Percentiles rank a stretch among this genome's conserved stretches.
Conservation (phyloP, 192 early-diverging fungal genomes). For the Coemansia asiatica region DNA sequence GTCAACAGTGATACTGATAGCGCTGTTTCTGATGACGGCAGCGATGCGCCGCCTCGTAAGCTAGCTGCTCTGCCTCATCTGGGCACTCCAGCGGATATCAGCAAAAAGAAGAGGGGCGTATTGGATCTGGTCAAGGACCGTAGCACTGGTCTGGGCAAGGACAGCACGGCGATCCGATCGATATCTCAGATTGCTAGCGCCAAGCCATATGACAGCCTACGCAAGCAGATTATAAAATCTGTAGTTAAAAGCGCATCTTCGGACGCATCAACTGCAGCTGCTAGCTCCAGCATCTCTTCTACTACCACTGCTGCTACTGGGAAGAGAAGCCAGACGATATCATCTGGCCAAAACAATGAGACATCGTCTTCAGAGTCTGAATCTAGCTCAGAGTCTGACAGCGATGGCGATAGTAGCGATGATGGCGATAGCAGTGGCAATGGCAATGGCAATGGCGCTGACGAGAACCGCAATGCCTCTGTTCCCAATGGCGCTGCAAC, state of each 20-base stretch:
- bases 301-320: not conserved
- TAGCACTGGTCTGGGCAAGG: slow-evolving; percentile 16
- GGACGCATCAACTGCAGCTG: not conserved
- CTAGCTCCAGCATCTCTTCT: not conserved
- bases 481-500: not conserved
- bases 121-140: slow-evolving; percentile 30
- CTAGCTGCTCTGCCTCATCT: slow-evolving; percentile 34
- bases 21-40: slow-evolving; percentile 23
- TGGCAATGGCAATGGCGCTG: not conserved
- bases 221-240: slow-evolving; percentile 40
- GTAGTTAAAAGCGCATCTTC: slow-evolving; percentile 9
- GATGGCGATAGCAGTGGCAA: not conserved
- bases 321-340: not conserved
- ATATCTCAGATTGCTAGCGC: slow-evolving; percentile 44
- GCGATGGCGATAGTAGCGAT: not conserved
- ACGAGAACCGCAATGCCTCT: not conserved
- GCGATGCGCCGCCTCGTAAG: slow-evolving; percentile 13
- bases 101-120: slow-evolving; percentile 12
- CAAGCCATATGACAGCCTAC: slow-evolving; percentile 44
- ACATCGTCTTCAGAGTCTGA: slow-evolving; percentile 1
- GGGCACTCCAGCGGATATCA: slow-evolving; percentile 15
- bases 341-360: not conserved
- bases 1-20: not conserved
- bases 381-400: slow-evolving; percentile 9
- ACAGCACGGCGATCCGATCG: slow-evolving; percentile 28